phyloP scores from a whole-genome alignment of 192 early-diverging fungal species.

The Umbelopsis sp. region DNA sequence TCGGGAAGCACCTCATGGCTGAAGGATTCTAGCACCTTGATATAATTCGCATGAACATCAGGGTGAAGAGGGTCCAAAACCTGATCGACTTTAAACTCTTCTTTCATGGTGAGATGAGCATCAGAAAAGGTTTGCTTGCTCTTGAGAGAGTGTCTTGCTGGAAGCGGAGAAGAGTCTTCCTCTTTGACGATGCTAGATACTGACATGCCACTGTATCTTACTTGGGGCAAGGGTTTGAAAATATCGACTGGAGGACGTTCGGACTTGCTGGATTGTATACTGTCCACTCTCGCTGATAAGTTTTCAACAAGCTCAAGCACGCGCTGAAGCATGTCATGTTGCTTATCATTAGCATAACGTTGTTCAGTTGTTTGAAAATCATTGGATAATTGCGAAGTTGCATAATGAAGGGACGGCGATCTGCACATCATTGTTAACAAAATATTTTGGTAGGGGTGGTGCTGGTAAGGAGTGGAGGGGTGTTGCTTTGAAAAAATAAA shows the following conservation, averaged over 20 bases:
- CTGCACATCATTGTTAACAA: constrained; percentile 13
- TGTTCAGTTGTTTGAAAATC: background rate
- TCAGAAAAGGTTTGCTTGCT: background rate
- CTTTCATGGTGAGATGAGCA: background rate
- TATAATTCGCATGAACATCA: background rate
- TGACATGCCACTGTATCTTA: background rate
- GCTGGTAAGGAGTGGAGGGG: background rate
- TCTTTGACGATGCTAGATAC: background rate
- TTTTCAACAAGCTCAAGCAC: constrained; percentile 10
- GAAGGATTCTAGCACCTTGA: background rate
- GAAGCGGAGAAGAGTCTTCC: constrained; percentile 1
- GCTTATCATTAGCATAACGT: background rate
- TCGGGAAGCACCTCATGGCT: constrained; percentile 2
- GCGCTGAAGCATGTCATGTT: background rate
- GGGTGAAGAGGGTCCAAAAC: background rate
- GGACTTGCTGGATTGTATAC: background rate
- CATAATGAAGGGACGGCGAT: constrained; percentile 12
- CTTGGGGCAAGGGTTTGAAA: constrained; percentile 2
- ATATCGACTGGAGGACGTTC: constrained; percentile 1
- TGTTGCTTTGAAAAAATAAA: background rate
- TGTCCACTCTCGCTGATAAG: constrained; percentile 10
- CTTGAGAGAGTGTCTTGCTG: constrained; percentile 1
- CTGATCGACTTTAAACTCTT: background rate
- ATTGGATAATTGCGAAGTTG: constrained; percentile 10
- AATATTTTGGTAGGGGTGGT: no score